Evolutionary conservation across 768 basidiomycete genomes (phyloP).

Genomic region (Tephrocybe sp.): DNA sequence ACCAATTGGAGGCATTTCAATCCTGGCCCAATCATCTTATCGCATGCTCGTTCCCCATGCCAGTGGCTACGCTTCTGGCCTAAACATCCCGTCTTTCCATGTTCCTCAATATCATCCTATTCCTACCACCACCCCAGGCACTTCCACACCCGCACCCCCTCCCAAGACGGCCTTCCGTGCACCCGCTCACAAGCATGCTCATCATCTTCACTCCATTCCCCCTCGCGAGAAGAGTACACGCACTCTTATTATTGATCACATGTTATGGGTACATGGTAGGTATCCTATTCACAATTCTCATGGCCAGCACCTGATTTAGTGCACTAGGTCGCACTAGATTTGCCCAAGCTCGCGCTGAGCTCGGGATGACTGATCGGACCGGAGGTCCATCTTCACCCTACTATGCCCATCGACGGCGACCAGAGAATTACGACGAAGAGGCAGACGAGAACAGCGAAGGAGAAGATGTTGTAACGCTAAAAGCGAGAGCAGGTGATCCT

Average conservation of each 20-base stretch:
- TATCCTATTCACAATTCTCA: not conserved
- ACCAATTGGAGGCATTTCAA: slow-evolving; percentile 7
- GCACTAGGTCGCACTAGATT: slow-evolving; percentile 63
- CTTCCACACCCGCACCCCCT: slow-evolving; percentile 13
- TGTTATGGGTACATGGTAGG: slow-evolving; percentile 77
- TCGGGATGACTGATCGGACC: slow-evolving; percentile 82
- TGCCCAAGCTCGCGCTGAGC: slow-evolving; percentile 79
- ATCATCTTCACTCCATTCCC: slow-evolving; percentile 83
- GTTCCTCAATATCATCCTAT: slow-evolving; percentile 11
- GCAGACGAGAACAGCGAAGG: slow-evolving; percentile 65
- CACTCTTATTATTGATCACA: slow-evolving; percentile 84
- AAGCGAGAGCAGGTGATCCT: slow-evolving; percentile 46
- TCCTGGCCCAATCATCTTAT: slow-evolving; percentile 16
- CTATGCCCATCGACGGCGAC: slow-evolving; percentile 61
- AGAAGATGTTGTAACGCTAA: slow-evolving; percentile 51
- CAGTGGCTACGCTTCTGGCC: slow-evolving; percentile 11
- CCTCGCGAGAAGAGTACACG: slow-evolving; percentile 87
- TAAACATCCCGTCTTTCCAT: slow-evolving; percentile 11
- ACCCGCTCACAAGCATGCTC: slow-evolving; percentile 85
- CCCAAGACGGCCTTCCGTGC: slow-evolving; percentile 48
- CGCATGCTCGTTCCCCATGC: slow-evolving; percentile 16
- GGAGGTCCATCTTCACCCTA: slow-evolving; percentile 62
- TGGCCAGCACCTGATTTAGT: not conserved
- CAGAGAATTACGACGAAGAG: slow-evolving; percentile 77
- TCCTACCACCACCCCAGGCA: slow-evolving; percentile 1